Evolutionary conservation across 1,284 basidiomycete genomes (phyloP).

Genomic region (Cryptococcus sp.): DNA sequence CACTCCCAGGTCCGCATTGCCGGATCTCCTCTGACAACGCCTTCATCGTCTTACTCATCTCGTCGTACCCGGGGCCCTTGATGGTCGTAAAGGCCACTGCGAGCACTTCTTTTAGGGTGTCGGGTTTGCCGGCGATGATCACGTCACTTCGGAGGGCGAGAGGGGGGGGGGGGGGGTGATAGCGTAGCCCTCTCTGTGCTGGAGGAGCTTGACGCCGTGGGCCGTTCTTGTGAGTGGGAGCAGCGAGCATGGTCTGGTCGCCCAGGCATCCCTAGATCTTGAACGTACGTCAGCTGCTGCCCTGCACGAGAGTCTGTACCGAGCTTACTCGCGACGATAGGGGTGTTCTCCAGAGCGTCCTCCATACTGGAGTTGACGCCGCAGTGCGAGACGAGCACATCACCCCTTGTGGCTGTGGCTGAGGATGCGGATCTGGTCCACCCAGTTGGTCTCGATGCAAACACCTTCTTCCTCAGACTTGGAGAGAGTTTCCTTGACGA

Average conservation of each 20-base stretch:
- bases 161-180: slow-evolving; percentile 7
- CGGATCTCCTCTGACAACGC: slow-evolving; percentile 8
- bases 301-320: neutral
- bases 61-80: slow-evolving; percentile 5
- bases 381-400: slow-evolving; percentile 18
- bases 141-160: slow-evolving; percentile 8
- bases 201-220: slow-evolving; percentile 20
- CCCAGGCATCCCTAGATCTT: slow-evolving; percentile 10
- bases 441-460: slow-evolving; percentile 16
- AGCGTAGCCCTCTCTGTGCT: slow-evolving; percentile 13
- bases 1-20: slow-evolving; percentile 14
- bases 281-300: neutral
- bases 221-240: slow-evolving; percentile 1
- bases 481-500: slow-evolving; percentile 5
- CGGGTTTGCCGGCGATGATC: slow-evolving; percentile 7
- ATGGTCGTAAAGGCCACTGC: slow-evolving; percentile 4
- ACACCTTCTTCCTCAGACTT: slow-evolving; percentile 6
- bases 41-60: slow-evolving; percentile 6
- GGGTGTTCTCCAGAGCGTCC: slow-evolving; percentile 11
- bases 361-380: slow-evolving; percentile 18
- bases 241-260: slow-evolving; percentile 11
- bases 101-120: slow-evolving; percentile 4
- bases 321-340: slow-evolving; percentile 14
- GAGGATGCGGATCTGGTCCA: slow-evolving; percentile 12
- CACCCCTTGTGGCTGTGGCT: slow-evolving; percentile 12